Conservation (phyloP, 179 eudicot genomes). For the Camellia oleifera region DNA sequence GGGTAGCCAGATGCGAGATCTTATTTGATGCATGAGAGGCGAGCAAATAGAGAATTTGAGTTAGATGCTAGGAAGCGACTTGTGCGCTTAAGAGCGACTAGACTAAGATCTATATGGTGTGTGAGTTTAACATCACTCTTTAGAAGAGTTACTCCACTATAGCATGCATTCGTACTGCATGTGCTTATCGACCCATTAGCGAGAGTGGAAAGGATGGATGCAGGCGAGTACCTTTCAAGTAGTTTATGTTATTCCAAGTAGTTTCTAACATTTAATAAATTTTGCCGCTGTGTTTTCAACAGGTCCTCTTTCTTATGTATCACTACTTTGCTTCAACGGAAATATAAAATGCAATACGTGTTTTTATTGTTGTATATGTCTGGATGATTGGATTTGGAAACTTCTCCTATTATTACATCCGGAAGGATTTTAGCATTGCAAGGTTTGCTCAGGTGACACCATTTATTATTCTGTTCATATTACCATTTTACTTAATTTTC, state of each 20-base stretch:
- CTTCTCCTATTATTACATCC: slow-evolving; percentile 93
- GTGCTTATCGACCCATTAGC: too few relatives aligned
- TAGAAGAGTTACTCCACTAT: too few relatives aligned
- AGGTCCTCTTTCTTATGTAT: slow-evolving; percentile 96
- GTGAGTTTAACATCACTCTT: too few relatives aligned
- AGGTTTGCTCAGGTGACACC: slow-evolving; percentile 87
- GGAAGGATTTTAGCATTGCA: slow-evolving; percentile 89
- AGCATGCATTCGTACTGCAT: too few relatives aligned
- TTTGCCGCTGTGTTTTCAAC: slow-evolving; percentile 19
- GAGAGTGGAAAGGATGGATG: slow-evolving; percentile 99
- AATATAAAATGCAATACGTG: slow-evolving; percentile 93
- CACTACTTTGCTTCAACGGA: slow-evolving; percentile 96
- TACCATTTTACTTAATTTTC: neutral
- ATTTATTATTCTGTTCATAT: slow-evolving; percentile 9
- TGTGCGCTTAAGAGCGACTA: too few relatives aligned
- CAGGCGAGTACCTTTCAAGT: slow-evolving; percentile 53
- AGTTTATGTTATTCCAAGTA: neutral
- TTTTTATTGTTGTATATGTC: slow-evolving; percentile 97
- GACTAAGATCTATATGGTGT: too few relatives aligned
- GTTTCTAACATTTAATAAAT: neutral
- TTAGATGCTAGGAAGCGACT: too few relatives aligned
- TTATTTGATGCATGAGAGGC: too few relatives aligned
- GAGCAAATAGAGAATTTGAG: too few relatives aligned
- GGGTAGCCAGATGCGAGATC: too few relatives aligned
- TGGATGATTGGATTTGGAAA: slow-evolving; percentile 99